Evolutionary conservation across 139 green algal species (phyloP).

Genomic region (Nannochloris sp.): DNA sequence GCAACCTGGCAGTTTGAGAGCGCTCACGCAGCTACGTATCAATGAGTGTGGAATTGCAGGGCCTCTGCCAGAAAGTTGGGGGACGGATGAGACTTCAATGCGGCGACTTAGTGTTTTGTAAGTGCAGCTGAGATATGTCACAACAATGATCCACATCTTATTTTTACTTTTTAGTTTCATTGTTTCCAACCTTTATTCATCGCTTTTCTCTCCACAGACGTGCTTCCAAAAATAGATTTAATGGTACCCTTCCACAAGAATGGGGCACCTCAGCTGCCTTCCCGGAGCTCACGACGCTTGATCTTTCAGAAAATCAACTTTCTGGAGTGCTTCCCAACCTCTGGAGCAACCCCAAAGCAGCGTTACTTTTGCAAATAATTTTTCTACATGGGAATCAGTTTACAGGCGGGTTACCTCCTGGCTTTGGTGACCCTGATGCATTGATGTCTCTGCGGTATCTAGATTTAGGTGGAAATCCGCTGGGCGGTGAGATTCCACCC

Average conservation of each 20-base stretch:
- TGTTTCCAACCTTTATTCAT: not conserved
- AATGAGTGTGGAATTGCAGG: not conserved
- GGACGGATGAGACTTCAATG: not conserved
- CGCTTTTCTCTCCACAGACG: not conserved
- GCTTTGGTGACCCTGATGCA: not conserved
- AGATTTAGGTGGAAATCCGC: not conserved
- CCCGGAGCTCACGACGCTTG: not conserved
- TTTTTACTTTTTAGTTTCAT: not conserved
- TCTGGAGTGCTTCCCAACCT: not conserved
- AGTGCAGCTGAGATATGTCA: not conserved
- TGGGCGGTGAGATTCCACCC: not conserved
- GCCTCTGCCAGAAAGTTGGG: not conserved
- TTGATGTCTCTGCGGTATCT: not conserved
- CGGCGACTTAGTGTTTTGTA: not conserved
- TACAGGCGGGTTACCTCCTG: not conserved
- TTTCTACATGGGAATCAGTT: not conserved
- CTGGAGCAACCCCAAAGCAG: not conserved
- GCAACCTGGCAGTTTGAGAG: not conserved
- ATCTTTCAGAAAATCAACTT: not conserved
- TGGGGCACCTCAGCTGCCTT: conserved; percentile 3
- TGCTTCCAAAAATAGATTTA: not conserved
- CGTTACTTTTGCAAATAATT: not conserved
- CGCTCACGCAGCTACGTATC: not conserved
- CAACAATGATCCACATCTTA: not conserved
- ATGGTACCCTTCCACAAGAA: not conserved